Base-by-base conservation (phyloP, 371 early-diverging fungal species). In the Mortierella sp. region DNA sequence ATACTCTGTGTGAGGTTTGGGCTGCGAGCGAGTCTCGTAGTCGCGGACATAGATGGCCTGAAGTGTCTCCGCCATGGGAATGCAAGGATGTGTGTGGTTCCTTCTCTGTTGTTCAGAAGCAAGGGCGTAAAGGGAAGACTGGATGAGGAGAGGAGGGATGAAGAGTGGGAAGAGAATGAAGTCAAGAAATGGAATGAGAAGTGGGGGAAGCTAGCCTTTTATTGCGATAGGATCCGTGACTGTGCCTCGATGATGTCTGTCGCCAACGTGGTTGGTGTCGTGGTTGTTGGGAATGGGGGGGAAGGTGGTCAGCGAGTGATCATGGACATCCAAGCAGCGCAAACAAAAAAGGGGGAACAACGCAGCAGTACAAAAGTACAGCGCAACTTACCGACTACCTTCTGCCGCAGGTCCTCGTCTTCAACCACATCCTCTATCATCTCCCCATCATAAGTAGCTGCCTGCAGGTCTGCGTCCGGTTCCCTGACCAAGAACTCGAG, bases 1-100 rank as follows among this genome's bases (percentile, higher is more conserved):
- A 54, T 91, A 94, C 29, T 81, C 90, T 1, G 87, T 86, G 76
- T 92, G 93, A 6, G 87, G 85, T 80, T 90, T 90, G 4, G 94
- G 94, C 22, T 80, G 69, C 10, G 80, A 56, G 25, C 90, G 81
- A 10, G 85, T 84, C 54, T 89, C 91, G 8, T 87, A 81, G 21
- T 84, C 71, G 39, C 89, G 88, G 46, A 91, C 82, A 60, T 86
- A 88, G 51, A 91, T 83, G 40, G 88, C 84, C 65, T 90, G 88
- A 50, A 92, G 85, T 16, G 77, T 77, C 72, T 87, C 88, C 41
- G 66, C 67, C 88, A 87, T 86, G 46, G 58, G 34, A 53, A 21
- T 21, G 28, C 34, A 57, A 48, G 48, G 53, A 12, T 24, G 51
- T 17, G 14, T 16, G 34, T 24, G 25, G 46, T 22, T 43, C 53